Base-by-base conservation (phyloP, 2,329 filamentous ascomycete genomes). In the Cladorrhinum sp. region DNA sequence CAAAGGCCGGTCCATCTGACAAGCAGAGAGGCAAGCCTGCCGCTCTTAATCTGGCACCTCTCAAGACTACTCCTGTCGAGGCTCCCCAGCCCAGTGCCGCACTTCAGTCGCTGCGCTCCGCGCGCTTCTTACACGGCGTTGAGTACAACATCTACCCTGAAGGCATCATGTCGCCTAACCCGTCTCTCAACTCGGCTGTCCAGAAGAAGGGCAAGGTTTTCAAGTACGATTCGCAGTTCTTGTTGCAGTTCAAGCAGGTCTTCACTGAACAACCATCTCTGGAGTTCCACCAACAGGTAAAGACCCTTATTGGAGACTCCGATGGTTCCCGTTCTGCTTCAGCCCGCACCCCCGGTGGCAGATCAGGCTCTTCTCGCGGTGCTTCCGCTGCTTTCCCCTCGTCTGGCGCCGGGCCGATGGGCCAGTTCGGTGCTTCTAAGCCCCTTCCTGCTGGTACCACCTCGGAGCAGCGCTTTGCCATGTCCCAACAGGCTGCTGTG, bases 211-310 rank as follows among this genome's bases (percentile, higher is more conserved):
- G 86, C 63, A 89, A 87, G 74, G 88, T 86, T 48, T 96, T 96
- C 80, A 93, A 96, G 75, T 99, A 99, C 76, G 92, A 98, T 77
- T 91, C 93, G 70, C 88, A 89, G 69, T 99, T 99, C 81, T 80
- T 99, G 77, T 82, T 99, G 28, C 95, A 99, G 73, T 99, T 99
- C 82, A 91, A 97, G 78, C 86, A 86, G 69, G 92, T 96, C 20
- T 99, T 97, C 79, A 96, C 92, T 65, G 95, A 99, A 80, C 96
- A 97, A 78, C 95, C 95, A 14, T 96, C 92, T 0, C 76, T 93
- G 49, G 94, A 98, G 72, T 99, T 96, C 86, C 90, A 96, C 72
- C 83, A 88, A 66, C 93, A 95, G 71, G 87, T 99, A 83, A 94
- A 83, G 88, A 90, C 77, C 82, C 89, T 80, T 75, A 87, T 99